Conservation (phyloP, 345 rosid genomes). For the Eucalyptus guilfoylei region DNA sequence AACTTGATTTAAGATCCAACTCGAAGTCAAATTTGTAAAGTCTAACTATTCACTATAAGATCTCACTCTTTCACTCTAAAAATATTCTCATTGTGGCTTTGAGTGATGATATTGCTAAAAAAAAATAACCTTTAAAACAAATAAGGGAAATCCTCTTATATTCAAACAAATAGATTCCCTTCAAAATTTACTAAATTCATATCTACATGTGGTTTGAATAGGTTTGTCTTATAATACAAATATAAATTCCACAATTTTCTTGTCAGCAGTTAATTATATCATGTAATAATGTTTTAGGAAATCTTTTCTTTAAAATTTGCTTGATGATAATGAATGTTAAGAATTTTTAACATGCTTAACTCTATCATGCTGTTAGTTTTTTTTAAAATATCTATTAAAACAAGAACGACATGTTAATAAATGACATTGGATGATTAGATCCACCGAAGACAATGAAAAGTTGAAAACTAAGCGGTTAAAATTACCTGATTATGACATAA, state of each 20-base stretch:
- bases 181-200: neutral
- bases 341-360: neutral
- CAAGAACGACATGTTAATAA: neutral
- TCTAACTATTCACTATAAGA: neutral
- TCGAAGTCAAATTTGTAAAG: neutral
- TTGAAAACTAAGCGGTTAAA: neutral
- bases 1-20: too few relatives aligned
- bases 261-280: neutral
- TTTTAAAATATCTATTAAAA: neutral
- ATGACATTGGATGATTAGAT: neutral
- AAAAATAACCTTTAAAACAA: neutral
- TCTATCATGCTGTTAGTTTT: neutral
- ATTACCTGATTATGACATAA: neutral
- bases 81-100: accelerated
- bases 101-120: accelerated
- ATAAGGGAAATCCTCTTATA: neutral
- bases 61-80: neutral
- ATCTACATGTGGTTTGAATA: neutral
- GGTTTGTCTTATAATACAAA: neutral
- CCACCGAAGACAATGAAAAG: neutral
- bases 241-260: neutral
- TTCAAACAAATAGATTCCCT: neutral
- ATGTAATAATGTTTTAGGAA: neutral
- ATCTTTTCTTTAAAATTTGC: neutral
- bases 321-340: neutral